phyloP scores from a whole-genome alignment of 768 basidiomycete genomes.

The Boletus tylopilopsis region DNA sequence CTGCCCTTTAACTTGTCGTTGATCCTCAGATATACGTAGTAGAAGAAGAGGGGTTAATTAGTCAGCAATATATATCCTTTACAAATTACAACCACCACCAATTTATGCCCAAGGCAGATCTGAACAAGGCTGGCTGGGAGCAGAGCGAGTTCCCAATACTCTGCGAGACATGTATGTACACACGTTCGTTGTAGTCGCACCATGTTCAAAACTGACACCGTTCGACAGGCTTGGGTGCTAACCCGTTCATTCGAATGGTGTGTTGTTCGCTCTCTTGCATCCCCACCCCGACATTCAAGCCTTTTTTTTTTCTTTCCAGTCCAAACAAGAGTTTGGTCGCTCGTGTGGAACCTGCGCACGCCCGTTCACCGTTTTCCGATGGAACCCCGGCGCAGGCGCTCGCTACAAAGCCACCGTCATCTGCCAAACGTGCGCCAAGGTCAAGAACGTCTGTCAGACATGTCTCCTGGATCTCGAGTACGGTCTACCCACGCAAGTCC shows the following conservation, averaged over 20 bases:
- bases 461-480: slow-evolving; percentile 97
- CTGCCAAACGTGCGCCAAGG: slow-evolving; percentile 95
- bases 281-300: neutral
- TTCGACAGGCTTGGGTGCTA: slow-evolving; percentile 70
- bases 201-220: slow-evolving; percentile 4
- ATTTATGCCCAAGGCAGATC: slow-evolving; percentile 79
- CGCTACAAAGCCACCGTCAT: slow-evolving; percentile 97
- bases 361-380: slow-evolving; percentile 95
- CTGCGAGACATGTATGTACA: slow-evolving; percentile 92
- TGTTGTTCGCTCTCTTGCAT: slow-evolving; percentile 21
- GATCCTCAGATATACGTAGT: slow-evolving; percentile 52
- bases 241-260: slow-evolving; percentile 95
- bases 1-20: slow-evolving; percentile 84
- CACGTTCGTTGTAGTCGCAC: slow-evolving; percentile 28
- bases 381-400: slow-evolving; percentile 93
- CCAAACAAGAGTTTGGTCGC: slow-evolving; percentile 93
- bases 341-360: slow-evolving; percentile 98
- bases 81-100: neutral
- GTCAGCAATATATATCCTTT: slow-evolving; percentile 27
- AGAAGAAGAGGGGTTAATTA: slow-evolving; percentile 15
- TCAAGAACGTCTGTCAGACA: slow-evolving; percentile 96
- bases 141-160: slow-evolving; percentile 92
- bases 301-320: slow-evolving; percentile 75
- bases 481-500: slow-evolving; percentile 92
- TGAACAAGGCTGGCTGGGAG: slow-evolving; percentile 94